phyloP scores from a whole-genome alignment of 2,329 filamentous ascomycete species.

The Aspergillus sp. region DNA sequence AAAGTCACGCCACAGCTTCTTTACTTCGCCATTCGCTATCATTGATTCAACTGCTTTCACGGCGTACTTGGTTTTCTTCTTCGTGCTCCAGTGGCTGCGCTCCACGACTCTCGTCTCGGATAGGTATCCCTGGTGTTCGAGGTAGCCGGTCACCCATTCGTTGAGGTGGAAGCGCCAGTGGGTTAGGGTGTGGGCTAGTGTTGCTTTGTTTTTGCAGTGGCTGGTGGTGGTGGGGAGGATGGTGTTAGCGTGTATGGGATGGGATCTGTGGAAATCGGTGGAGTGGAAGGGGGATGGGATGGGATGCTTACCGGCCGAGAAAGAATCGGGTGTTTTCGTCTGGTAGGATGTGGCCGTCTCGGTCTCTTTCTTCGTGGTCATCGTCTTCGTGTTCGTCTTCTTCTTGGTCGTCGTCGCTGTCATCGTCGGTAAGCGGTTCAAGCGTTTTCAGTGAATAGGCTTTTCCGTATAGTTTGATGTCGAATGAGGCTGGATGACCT shows the following conservation, averaged over 20 bases:
- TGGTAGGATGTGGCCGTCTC: slow-evolving; percentile 50
- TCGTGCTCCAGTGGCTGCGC: slow-evolving; percentile 62
- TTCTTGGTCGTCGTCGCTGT: slow-evolving; percentile 33
- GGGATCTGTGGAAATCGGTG: no score
- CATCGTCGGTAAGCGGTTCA: slow-evolving; percentile 59
- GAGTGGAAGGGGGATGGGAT: background rate
- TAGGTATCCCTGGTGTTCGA: slow-evolving; percentile 61
- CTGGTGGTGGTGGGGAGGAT: slow-evolving; percentile 21
- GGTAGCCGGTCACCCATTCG: slow-evolving; percentile 66
- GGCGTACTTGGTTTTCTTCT: slow-evolving; percentile 61
- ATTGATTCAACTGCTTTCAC: slow-evolving; percentile 66
- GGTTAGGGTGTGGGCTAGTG: slow-evolving; percentile 68
- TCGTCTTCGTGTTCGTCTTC: slow-evolving; percentile 22
- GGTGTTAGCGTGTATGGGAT: background rate
- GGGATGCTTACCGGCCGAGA: slow-evolving; percentile 48
- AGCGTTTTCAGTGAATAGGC: slow-evolving; percentile 68
- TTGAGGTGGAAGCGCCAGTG: slow-evolving; percentile 79
- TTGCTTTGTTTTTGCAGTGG: slow-evolving; percentile 64
- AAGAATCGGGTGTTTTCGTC: slow-evolving; percentile 52
- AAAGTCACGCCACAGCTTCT: slow-evolving; percentile 65
- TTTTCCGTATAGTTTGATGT: slow-evolving; percentile 63
- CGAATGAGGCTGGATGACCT: slow-evolving; percentile 66
- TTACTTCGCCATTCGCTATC: slow-evolving; percentile 60
- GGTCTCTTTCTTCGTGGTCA: slow-evolving; percentile 37
- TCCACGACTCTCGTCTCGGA: slow-evolving; percentile 59